phyloP scores from a whole-genome alignment of 2,329 filamentous ascomycete species.

The Aspergillus clavatus region DNA sequence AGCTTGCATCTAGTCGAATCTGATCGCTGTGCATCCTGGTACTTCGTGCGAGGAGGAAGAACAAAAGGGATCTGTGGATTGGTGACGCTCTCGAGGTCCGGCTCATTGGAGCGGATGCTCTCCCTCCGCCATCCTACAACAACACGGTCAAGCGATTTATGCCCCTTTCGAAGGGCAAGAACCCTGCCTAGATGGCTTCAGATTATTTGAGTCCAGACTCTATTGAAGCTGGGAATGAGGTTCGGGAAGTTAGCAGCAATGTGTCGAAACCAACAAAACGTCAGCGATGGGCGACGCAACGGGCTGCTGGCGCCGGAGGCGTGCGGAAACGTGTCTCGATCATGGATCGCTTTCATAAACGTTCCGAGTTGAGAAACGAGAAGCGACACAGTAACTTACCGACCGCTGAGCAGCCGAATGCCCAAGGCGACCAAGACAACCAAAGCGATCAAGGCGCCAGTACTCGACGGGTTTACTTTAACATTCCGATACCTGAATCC shows the following conservation, averaged over 20 bases:
- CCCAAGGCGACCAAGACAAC: constrained; percentile 22
- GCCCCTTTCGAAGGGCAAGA: constrained; percentile 21
- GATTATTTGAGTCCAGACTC: constrained; percentile 31
- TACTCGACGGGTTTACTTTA: constrained; percentile 61
- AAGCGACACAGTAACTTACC: constrained; percentile 48
- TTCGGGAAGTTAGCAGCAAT: constrained; percentile 39
- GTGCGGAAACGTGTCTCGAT: constrained; percentile 76
- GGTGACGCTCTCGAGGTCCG: constrained; percentile 22
- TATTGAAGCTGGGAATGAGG: constrained; percentile 24
- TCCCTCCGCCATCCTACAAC: constrained; percentile 11
- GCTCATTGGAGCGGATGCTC: constrained; percentile 27
- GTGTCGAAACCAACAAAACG: constrained; percentile 64
- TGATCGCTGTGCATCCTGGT: constrained; percentile 1
- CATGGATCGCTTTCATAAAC: constrained; percentile 67
- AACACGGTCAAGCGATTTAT: constrained; percentile 21
- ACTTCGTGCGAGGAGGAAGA: constrained; percentile 2
- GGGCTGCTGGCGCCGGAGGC: constrained; percentile 69
- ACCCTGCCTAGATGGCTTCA: constrained; percentile 37
- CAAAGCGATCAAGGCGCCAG: constrained; percentile 44
- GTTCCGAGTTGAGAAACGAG: constrained; percentile 62
- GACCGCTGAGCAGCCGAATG: constrained; percentile 22
- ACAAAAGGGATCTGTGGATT: constrained; percentile 12
- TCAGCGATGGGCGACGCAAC: constrained; percentile 94
- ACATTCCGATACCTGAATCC: constrained; percentile 69
- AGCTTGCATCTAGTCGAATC: too few relatives aligned